Percentiles rank a stretch among this genome's conserved stretches.
Conservation (phyloP, 192 early-diverging fungal genomes). For the Dissophora ornata region DNA sequence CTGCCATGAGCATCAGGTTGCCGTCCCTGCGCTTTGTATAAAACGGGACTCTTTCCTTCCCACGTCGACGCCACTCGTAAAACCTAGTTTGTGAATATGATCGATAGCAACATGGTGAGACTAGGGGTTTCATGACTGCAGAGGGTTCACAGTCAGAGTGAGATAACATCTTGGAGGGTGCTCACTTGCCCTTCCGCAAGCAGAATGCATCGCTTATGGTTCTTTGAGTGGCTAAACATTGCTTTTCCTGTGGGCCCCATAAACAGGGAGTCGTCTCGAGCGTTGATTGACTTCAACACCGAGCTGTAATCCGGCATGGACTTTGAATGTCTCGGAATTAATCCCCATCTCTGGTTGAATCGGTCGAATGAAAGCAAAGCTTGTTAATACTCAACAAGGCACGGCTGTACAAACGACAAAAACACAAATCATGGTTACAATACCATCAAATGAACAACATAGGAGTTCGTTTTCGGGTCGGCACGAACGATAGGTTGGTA, state of each 20-base stretch:
- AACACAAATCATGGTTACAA: too few species aligned
- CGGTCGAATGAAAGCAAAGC: not conserved
- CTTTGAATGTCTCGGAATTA: constrained; percentile 61
- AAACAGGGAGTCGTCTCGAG: constrained; percentile 62
- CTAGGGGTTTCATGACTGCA: too few species aligned
- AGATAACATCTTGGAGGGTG: too few species aligned
- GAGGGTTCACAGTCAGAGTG: too few species aligned
- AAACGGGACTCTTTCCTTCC: constrained; percentile 60
- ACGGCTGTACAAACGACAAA: too few species aligned
- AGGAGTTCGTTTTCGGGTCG: constrained; percentile 22
- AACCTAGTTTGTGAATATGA: constrained; percentile 50
- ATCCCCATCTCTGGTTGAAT: constrained; percentile 59
- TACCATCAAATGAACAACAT: constrained; percentile 62
- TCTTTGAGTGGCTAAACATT: constrained; percentile 63
- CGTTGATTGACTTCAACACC: constrained; percentile 61
- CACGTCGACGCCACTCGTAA: constrained; percentile 66
- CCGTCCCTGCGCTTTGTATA: constrained; percentile 60
- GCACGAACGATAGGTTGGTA: constrained; percentile 57
- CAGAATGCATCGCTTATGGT: constrained; percentile 64
- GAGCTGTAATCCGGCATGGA: constrained; percentile 50
- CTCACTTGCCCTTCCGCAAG: constrained; percentile 61
- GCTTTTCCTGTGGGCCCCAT: constrained; percentile 50
- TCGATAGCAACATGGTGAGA: too few species aligned
- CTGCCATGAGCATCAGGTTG: constrained; percentile 62
- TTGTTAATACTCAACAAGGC: too few species aligned